A percentile compares a stretch with the other conserved stretches of the same genome.
Evolutionary conservation across 2,329 filamentous ascomycete genomes (phyloP).

Genomic region (Achaetomium macrosporum): DNA sequence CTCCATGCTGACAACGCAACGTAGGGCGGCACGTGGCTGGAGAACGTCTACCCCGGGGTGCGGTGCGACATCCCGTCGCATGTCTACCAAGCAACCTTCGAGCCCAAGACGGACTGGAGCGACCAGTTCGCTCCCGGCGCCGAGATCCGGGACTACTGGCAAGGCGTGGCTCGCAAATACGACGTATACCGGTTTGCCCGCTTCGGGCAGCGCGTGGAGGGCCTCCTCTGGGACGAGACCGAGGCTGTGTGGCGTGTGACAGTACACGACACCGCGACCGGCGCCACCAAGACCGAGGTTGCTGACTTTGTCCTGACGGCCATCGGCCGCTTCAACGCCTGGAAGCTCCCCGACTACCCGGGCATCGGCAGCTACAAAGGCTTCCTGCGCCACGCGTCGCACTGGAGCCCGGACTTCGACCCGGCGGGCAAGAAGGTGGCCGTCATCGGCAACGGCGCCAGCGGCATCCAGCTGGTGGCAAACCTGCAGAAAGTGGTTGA

Average conservation of each 20-base stretch:
- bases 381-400: constrained; percentile 52
- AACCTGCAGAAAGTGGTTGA: constrained; percentile 44
- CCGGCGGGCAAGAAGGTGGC: constrained; percentile 45
- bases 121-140: constrained; percentile 60
- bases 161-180: constrained; percentile 55
- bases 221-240: constrained; percentile 48
- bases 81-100: constrained; percentile 64
- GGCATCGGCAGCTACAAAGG: constrained; percentile 52
- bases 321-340: constrained; percentile 60
- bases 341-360: constrained; percentile 56
- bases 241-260: constrained; percentile 51
- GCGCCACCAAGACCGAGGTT: constrained; percentile 38
- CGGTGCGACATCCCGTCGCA: constrained; percentile 64
- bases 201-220: constrained; percentile 50
- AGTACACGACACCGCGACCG: constrained; percentile 35
- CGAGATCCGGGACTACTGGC: constrained; percentile 65
- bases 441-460: constrained; percentile 59
- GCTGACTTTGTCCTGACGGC: constrained; percentile 59
- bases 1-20: background rate
- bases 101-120: constrained; percentile 62
- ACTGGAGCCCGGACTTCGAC: constrained; percentile 52
- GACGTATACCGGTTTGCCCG: constrained; percentile 55
- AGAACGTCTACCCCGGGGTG: constrained; percentile 57
- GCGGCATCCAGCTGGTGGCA: constrained; percentile 51
- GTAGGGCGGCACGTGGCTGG: constrained; percentile 49